A percentile compares a stretch with the other conserved stretches of the same genome.
Conservation (phyloP, 164 flowering plant genomes). For the Vitis labrusca region DNA sequence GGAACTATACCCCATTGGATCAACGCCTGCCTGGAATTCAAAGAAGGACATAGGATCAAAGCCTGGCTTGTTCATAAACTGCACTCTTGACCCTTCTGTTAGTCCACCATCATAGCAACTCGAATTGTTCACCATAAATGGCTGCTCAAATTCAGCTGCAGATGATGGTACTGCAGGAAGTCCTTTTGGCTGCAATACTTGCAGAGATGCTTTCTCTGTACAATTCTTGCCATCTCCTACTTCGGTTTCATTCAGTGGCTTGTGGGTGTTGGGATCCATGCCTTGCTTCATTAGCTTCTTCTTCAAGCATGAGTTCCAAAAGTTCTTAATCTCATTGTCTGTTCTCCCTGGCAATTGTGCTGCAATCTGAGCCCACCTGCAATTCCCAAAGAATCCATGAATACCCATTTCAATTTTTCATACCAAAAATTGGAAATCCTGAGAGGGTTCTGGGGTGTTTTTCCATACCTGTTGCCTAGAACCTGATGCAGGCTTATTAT, state of each 20-base stretch:
- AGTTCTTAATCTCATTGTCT: slow-evolving; percentile 88
- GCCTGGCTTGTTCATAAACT: slow-evolving; percentile 21
- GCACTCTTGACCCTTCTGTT: slow-evolving; percentile 17
- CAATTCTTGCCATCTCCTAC: slow-evolving; percentile 20
- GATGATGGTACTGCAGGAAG: slow-evolving; percentile 4
- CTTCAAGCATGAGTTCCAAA: slow-evolving; percentile 86
- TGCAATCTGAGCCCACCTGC: slow-evolving; percentile 96
- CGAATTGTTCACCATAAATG: slow-evolving; percentile 21
- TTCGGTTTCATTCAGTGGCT: slow-evolving; percentile 43
- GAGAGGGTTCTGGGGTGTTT: not conserved
- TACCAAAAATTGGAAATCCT: not conserved
- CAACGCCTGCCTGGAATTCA: slow-evolving; percentile 24
- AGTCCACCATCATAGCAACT: slow-evolving; percentile 11
- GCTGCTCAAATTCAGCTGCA: slow-evolving; percentile 21
- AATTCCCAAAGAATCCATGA: slow-evolving; percentile 2
- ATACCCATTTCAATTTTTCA: slow-evolving; percentile 6
- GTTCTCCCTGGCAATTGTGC: slow-evolving; percentile 89
- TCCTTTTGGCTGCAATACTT: slow-evolving; percentile 15
- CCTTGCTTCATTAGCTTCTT: slow-evolving; percentile 82
- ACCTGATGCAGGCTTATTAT: slow-evolving; percentile 75
- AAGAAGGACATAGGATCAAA: slow-evolving; percentile 36
- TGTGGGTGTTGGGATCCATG: slow-evolving; percentile 83
- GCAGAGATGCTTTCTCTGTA: slow-evolving; percentile 12
- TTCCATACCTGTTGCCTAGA: slow-evolving; percentile 75
- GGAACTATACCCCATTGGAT: slow-evolving; percentile 18